Conservation (phyloP, 805 yeast genomes). For the Cyberlindnera americana region DNA sequence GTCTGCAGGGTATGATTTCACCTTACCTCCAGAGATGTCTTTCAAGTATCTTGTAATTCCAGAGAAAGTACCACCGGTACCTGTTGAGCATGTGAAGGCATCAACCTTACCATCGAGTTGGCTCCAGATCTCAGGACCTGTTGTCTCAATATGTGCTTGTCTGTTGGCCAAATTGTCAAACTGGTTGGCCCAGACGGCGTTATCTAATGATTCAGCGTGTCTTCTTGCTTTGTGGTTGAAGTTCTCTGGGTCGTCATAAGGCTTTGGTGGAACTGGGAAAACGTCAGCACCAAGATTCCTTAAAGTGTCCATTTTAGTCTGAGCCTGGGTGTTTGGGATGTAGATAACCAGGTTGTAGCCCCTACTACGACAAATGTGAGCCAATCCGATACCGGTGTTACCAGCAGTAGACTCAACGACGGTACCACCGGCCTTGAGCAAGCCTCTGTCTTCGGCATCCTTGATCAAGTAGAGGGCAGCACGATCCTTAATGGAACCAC, state of each 20-base stretch:
- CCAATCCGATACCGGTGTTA: slow-evolving; percentile 91
- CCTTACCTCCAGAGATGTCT: slow-evolving; percentile 56
- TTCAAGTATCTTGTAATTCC: slow-evolving; percentile 81
- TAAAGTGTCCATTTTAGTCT: slow-evolving; percentile 71
- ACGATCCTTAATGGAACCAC: slow-evolving; percentile 88
- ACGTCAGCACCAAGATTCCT: slow-evolving; percentile 81
- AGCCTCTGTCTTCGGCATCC: slow-evolving; percentile 72
- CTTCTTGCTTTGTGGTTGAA: slow-evolving; percentile 84
- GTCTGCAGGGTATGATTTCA: slow-evolving; percentile 74
- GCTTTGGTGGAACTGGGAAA: slow-evolving; percentile 83
- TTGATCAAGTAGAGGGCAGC: slow-evolving; percentile 77
- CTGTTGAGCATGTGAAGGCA: slow-evolving; percentile 87
- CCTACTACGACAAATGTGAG: slow-evolving; percentile 72
- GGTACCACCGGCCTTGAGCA: slow-evolving; percentile 73
- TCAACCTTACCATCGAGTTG: slow-evolving; percentile 76
- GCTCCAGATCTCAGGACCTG: slow-evolving; percentile 92
- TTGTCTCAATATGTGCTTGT: slow-evolving; percentile 82
- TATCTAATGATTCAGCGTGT: slow-evolving; percentile 70
- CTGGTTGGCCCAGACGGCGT: slow-evolving; percentile 92
- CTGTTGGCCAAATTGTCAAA: slow-evolving; percentile 87
- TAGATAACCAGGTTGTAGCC: slow-evolving; percentile 84
- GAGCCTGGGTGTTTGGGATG: slow-evolving; percentile 90
- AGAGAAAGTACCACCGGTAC: slow-evolving; percentile 91
- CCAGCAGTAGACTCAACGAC: slow-evolving; percentile 95
- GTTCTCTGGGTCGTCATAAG: slow-evolving; percentile 76